Base-by-base conservation (phyloP, 768 basidiomycete genomes). In the Phanerodontia chrysosporium region DNA sequence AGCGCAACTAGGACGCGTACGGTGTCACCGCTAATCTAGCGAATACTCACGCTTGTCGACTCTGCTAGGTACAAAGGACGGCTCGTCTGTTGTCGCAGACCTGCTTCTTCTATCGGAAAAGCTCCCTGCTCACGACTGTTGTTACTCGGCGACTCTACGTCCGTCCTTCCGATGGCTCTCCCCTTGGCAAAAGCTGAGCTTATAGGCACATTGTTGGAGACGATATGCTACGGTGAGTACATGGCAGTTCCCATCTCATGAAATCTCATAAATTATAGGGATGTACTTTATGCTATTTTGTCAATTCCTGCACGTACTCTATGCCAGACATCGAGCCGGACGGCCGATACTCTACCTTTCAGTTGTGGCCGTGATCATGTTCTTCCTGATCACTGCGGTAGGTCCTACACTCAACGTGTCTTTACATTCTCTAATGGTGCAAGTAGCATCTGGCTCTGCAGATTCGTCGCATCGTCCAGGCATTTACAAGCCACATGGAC, bases 371-470 rank as follows among this genome's bases (percentile, higher is more conserved):
- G 22, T 61, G 22, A 45, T 57, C 5, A 35, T 65, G 3, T 56
- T 49, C 35, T 14, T 24, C 9, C 61, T 67, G 24, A 60, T 67
- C 16, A 62, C 66, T 16, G 60, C 61, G 59, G 66, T 67, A 51
- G 9, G 30, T 30, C 1, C 21, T 14, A 8, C 35, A 18, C 39
- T 42, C 18, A 35, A 35, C 32, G 13, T 35, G 32, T 13, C 32
- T 35, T 35, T 35, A 13, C n/a, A n/a, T 35, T 13, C 13, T 35
- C 32, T 35, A 13, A 35, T 13, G 32, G 32, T 35, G 6, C 13
- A 7, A 13, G 7, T 39, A 70, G 70, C 70, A 70, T 35, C 30
- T 70, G 18, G n/a, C 59, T 28, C 59, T 68, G 36, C 68, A 70
- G 18, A 58, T 61, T 12, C 42, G 63, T 9, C 67, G 69, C 27